These are phyloP conservation scores for Butyriboletus loyo DNA, from an alignment of 768 basidiomycete genomes.

Conservation along the genomic window DNA sequence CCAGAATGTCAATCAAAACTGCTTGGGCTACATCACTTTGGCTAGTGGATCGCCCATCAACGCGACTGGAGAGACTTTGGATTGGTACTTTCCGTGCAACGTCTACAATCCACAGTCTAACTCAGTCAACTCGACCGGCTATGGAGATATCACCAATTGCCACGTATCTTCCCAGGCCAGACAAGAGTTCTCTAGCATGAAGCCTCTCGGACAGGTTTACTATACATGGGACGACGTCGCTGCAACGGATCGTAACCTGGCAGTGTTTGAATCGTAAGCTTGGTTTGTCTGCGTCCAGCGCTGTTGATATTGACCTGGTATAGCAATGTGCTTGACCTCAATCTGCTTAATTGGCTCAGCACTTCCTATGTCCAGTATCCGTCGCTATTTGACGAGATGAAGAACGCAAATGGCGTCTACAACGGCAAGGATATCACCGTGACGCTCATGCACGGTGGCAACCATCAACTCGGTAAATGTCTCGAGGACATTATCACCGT, in stretches of 20 bases:
- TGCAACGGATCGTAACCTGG: constrained; percentile 70
- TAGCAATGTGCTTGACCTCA: constrained; percentile 86
- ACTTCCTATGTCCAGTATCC: constrained; percentile 81
- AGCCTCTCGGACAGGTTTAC: constrained; percentile 81
- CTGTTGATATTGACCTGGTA: constrained; percentile 2
- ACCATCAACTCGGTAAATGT: constrained; percentile 70
- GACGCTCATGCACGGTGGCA: constrained; percentile 68
- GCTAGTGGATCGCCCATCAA: constrained; percentile 70
- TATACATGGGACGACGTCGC: constrained; percentile 88
- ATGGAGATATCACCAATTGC: constrained; percentile 64
- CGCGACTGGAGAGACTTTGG: constrained; percentile 54
- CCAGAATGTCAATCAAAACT: constrained; percentile 86
- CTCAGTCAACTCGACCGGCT: constrained; percentile 64
- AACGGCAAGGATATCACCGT: constrained; percentile 88
- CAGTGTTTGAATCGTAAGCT: constrained; percentile 89
- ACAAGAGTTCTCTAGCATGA: constrained; percentile 45
- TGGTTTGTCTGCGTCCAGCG: constrained; percentile 17
- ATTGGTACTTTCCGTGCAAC: constrained; percentile 99
- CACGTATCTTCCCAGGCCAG: constrained; percentile 62
- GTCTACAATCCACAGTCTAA: constrained; percentile 71
- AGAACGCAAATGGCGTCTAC: constrained; percentile 64
- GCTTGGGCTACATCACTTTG: constrained; percentile 71
- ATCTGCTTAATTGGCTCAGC: constrained; percentile 83
- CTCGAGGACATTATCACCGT: constrained; percentile 82
- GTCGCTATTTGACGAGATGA: constrained; percentile 74